Evolutionary conservation across 345 rosid species (phyloP).

Genomic region (Boechera divaricarpa): DNA sequence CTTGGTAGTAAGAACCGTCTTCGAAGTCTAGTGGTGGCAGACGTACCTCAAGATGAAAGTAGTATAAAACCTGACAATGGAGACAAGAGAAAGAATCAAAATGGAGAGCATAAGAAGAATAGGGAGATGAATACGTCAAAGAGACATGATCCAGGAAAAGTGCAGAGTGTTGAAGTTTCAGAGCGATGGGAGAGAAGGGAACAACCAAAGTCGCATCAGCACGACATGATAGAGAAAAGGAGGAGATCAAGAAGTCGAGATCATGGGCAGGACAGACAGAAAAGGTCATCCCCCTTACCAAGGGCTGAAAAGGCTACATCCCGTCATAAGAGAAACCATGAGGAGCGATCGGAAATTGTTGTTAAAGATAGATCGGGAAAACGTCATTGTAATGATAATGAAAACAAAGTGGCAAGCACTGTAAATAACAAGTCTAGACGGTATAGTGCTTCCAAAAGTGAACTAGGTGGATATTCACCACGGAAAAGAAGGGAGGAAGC

Average conservation of each 20-base stretch:
- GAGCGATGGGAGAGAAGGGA: conserved; percentile 63
- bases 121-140: conserved; percentile 49
- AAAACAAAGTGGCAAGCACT: conserved; percentile 49
- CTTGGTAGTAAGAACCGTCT: conserved; percentile 51
- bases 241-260: conserved; percentile 77
- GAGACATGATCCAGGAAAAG: conserved; percentile 58
- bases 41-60: conserved; percentile 48
- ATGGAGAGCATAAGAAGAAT: conserved; percentile 51
- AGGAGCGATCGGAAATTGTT: conserved; percentile 48
- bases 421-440: conserved; percentile 59
- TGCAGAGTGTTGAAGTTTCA: conserved; percentile 50
- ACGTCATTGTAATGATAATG: conserved; percentile 54
- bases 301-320: conserved; percentile 54
- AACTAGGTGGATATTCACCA: conserved; percentile 96
- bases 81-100: conserved; percentile 56
- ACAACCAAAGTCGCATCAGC: conserved; percentile 55
- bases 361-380: conserved; percentile 58
- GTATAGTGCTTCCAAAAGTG: conserved; percentile 62
- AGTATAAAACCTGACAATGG: conserved; percentile 55
- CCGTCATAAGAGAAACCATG: conserved; percentile 55
- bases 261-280: conserved; percentile 52
- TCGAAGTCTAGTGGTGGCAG: conserved; percentile 53
- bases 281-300: conserved; percentile 68
- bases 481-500: conserved; percentile 79
- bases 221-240: conserved; percentile 59